A percentile compares a stretch with the other conserved stretches of the same genome.
phyloP scores from a whole-genome alignment of 2,329 filamentous ascomycete genomes.

The Alternaria sp. region DNA sequence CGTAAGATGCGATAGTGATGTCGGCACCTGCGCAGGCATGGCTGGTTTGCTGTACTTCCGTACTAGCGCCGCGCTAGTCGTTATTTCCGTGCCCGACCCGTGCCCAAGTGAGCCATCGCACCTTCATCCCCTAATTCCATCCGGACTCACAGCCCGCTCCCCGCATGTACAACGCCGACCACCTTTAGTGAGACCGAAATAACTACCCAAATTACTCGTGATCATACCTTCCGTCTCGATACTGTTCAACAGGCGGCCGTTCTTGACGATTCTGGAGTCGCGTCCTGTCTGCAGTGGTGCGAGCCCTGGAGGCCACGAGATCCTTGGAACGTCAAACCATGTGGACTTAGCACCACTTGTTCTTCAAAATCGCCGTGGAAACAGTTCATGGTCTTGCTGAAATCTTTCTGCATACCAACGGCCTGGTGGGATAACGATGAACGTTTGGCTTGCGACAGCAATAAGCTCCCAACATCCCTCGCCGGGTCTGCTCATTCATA shows the following conservation, averaged over 20 bases:
- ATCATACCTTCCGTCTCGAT: neutral
- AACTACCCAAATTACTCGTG: neutral
- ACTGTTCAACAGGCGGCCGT: neutral
- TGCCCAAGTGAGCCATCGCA: neutral
- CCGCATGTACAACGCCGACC: neutral
- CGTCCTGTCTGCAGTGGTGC: neutral
- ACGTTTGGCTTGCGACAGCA: neutral
- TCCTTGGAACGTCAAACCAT: neutral
- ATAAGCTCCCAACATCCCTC: neutral
- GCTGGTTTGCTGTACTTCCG: neutral
- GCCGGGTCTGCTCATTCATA: neutral
- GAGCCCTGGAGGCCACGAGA: neutral
- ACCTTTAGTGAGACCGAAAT: neutral
- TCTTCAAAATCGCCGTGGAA: neutral
- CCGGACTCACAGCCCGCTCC: neutral
- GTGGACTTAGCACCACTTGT: neutral
- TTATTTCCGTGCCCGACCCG: neutral
- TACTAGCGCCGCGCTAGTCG: neutral
- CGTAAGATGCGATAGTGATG: neutral
- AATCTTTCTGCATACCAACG: neutral
- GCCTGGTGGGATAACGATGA: neutral
- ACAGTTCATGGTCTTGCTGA: accelerated
- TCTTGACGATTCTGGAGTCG: neutral
- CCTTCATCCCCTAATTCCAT: neutral
- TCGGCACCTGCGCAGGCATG: neutral